Evolutionary conservation across 1,284 basidiomycete species (phyloP), one percentile per base, ranked within the genome.

Genomic region (Trichosporon inkin): DNA sequence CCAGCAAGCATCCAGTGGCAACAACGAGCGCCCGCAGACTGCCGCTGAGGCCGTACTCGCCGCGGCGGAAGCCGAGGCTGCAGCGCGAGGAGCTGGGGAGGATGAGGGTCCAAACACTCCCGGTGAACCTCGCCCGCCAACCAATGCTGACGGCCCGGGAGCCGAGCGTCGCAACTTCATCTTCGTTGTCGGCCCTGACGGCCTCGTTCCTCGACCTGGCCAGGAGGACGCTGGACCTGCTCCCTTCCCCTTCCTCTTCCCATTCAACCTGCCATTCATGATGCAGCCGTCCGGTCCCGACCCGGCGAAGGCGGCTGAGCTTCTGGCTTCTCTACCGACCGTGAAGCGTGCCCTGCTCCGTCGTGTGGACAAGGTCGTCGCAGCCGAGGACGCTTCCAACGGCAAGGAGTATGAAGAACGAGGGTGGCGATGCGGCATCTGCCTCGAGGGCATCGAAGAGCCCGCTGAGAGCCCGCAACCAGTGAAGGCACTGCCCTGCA

Each of bases 401-500:
- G 66, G 60, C 36, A 64, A 68, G 47, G 64, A 62, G 24, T 63
- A 60, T 14, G 65, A 60, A 38, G 65, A 64, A 5, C 65, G 65
- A 14, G 75, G 72, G 0, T 74, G 72, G 75, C 73, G 74, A 17
- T 77, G 75, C 44, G 71, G 71, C 0, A 67, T 76, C 20, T 77
- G 75, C 57, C 62, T 76, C 20, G 73, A 77, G 17, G 73, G 75
- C 10, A 24, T 65, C 10, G 59, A 53, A 44, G 62, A 61, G 24
- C 67, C 65, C 16, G 67, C 65, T 11, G 55, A 54, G 13, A 39
- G 58, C n/a, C 36, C 38, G 19, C 47, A 56, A 28, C 39, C 57
- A 0, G 69, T 78, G n/a, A 78, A 76, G 63, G 70, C 65, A 10
- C 65, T 78, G 49, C 77, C 77, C 0, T 78, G 77, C 62, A 75